phyloP scores from a whole-genome alignment of 1,284 basidiomycete species.

The Anthracocystis panici-leucophaei region DNA sequence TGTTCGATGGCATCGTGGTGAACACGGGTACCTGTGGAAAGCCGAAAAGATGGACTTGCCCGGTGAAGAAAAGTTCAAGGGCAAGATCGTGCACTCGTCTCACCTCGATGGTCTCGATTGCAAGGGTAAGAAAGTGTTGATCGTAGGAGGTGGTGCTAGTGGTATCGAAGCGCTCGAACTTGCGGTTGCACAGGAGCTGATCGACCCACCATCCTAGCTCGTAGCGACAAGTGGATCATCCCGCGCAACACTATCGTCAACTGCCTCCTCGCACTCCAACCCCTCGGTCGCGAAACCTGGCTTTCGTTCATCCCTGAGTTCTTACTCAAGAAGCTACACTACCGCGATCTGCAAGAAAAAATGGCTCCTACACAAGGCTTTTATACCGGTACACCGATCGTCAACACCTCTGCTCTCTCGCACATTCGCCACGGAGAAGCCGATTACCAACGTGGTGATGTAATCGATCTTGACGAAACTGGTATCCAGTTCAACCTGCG shows the following conservation, averaged over 20 bases:
- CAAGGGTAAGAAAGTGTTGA: constrained; percentile 72
- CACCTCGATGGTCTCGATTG: constrained; percentile 72
- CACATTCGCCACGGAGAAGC: constrained; percentile 74
- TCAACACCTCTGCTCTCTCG: constrained; percentile 75
- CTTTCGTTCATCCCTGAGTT: constrained; percentile 72
- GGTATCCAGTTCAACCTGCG: constrained; percentile 72
- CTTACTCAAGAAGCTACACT: constrained; percentile 74
- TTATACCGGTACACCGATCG: constrained; percentile 70
- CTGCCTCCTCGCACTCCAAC: constrained; percentile 74
- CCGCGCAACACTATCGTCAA: constrained; percentile 74
- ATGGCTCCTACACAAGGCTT: constrained; percentile 66
- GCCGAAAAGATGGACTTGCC: constrained; percentile 73
- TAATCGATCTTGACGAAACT: constrained; percentile 71
- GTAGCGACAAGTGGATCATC: constrained; percentile 67
- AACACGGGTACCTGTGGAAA: constrained; percentile 75
- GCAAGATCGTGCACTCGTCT: constrained; percentile 75
- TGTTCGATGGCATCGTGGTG: constrained; percentile 76
- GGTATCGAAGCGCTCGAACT: constrained; percentile 77
- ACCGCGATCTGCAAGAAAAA: constrained; percentile 73
- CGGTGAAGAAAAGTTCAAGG: constrained; percentile 72
- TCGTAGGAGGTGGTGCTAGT: constrained; percentile 75
- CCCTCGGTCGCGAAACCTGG: constrained; percentile 73
- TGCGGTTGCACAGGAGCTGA: constrained; percentile 71
- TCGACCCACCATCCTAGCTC: constrained; percentile 73
- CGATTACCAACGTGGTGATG: constrained; percentile 75